Percentiles rank a stretch among this genome's conserved stretches.
Evolutionary conservation across 768 basidiomycete species (phyloP).

Genomic region (Mycena kentingensis): DNA sequence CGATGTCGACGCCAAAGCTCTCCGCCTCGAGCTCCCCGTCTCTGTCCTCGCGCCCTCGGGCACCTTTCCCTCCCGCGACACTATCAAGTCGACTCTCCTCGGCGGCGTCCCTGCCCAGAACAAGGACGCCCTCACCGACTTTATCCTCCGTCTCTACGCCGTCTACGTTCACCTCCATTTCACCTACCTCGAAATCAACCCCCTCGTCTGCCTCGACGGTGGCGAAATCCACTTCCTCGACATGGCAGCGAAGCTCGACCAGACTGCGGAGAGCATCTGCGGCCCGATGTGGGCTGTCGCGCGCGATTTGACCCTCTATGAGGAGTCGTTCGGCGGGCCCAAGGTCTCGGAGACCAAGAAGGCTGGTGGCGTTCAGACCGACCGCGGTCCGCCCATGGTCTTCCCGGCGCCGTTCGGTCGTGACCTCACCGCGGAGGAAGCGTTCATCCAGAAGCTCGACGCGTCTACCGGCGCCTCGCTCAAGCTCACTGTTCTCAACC

Average conservation of each 20-base stretch:
- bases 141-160: slow-evolving; percentile 91
- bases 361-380: slow-evolving; percentile 65
- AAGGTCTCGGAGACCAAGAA: slow-evolving; percentile 43
- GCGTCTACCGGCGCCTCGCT: slow-evolving; percentile 96
- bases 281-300: slow-evolving; percentile 99
- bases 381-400: slow-evolving; percentile 97
- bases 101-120: slow-evolving; percentile 80
- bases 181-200: slow-evolving; percentile 99
- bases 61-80: slow-evolving; percentile 81
- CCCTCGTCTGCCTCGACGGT: slow-evolving; percentile 89
- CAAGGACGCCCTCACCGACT: slow-evolving; percentile 92
- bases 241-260: slow-evolving; percentile 99
- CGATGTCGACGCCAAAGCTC: slow-evolving; percentile 96
- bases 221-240: slow-evolving; percentile 91
- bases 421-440: slow-evolving; percentile 97
- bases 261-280: slow-evolving; percentile 97
- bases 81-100: slow-evolving; percentile 75
- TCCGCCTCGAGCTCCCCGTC: slow-evolving; percentile 84
- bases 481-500: slow-evolving; percentile 95
- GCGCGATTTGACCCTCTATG: slow-evolving; percentile 81
- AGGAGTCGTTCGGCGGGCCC: slow-evolving; percentile 41
- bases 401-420: slow-evolving; percentile 97
- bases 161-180: slow-evolving; percentile 99
- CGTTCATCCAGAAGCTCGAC: slow-evolving; percentile 98
- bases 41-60: slow-evolving; percentile 36